A percentile compares a stretch with the other conserved stretches of the same genome.
phyloP scores from a whole-genome alignment of 202 grass and related monocot species.

The Eragrostis tef region DNA sequence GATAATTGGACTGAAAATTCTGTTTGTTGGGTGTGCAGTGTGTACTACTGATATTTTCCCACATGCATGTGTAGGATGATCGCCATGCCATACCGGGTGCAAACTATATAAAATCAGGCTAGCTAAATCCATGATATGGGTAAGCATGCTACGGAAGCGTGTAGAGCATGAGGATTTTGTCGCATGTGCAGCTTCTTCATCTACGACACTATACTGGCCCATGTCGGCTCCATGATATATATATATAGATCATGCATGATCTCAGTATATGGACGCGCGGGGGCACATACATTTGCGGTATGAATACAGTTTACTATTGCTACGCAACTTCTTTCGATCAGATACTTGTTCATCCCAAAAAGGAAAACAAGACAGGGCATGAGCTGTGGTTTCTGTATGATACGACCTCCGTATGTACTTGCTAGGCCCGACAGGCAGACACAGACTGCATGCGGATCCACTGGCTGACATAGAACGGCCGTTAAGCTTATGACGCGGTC shows the following conservation, averaged over 20 bases:
- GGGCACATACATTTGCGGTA: neutral
- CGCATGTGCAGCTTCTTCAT: conserved; percentile 34
- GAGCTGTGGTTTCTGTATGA: neutral
- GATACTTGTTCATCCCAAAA: neutral
- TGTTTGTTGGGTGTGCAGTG: conserved; percentile 18
- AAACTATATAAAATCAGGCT: conserved; percentile 10
- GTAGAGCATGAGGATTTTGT: conserved; percentile 49
- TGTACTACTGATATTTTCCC: too few species aligned
- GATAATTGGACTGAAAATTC: conserved; percentile 45
- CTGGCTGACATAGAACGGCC: neutral
- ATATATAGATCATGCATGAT: neutral
- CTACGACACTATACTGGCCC: conserved; percentile 15
- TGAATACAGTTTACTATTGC: neutral
- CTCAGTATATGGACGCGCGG: neutral
- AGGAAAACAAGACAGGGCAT: neutral
- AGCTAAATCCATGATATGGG: conserved; percentile 36
- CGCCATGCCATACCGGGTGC: conserved; percentile 45
- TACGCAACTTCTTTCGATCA: neutral
- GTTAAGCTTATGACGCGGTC: neutral
- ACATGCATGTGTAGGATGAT: conserved; percentile 37
- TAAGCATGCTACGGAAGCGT: conserved; percentile 39
- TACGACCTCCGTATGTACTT: neutral
- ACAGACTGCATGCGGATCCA: neutral
- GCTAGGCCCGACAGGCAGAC: conserved; percentile 13
- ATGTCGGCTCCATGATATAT: conserved; percentile 37